phyloP scores from a whole-genome alignment of 139 green algal genomes.

The Chlorella sp. region DNA sequence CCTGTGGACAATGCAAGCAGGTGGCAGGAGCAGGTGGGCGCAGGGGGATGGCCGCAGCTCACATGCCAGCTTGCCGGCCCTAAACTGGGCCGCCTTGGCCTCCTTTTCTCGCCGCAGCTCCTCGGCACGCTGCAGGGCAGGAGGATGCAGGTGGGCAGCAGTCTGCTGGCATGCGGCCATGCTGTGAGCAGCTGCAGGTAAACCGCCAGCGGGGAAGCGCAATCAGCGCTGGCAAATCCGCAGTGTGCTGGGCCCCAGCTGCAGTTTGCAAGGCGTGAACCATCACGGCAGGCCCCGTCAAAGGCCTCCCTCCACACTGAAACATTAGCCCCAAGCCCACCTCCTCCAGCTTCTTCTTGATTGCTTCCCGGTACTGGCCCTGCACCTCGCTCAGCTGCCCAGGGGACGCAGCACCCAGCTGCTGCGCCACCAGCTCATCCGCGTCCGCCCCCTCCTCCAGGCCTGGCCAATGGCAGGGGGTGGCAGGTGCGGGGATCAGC shows the following conservation, averaged over 20 bases:
- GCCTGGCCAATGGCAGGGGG: conserved; percentile 41
- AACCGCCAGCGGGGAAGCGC: too few relatives aligned
- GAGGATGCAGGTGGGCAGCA: not conserved
- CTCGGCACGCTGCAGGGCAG: conserved; percentile 47
- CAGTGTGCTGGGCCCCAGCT: too few relatives aligned
- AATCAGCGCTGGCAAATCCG: too few relatives aligned
- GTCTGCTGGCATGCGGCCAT: not conserved
- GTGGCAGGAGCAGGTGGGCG: too few relatives aligned
- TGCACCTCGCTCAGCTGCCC: conserved; percentile 62
- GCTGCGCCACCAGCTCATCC: conserved; percentile 74
- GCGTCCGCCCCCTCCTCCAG: conserved; percentile 67
- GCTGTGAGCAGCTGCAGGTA: too few relatives aligned
- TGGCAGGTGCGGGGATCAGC: not conserved
- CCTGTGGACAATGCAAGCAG: too few relatives aligned
- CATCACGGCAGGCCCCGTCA: too few relatives aligned
- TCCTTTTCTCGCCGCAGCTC: conserved; percentile 54
- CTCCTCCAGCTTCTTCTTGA: conserved; percentile 79
- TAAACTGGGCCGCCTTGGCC: conserved; percentile 43
- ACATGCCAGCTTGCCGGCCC: conserved; percentile 55
- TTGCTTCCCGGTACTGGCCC: conserved; percentile 77
- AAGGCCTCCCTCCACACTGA: too few relatives aligned
- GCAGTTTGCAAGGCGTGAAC: too few relatives aligned
- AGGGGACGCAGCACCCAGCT: conserved; percentile 62
- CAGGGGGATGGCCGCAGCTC: too few relatives aligned
- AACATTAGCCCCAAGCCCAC: too few relatives aligned